phyloP scores from a whole-genome alignment of 2,329 filamentous ascomycete species.

The Colletotrichum noveboracense region DNA sequence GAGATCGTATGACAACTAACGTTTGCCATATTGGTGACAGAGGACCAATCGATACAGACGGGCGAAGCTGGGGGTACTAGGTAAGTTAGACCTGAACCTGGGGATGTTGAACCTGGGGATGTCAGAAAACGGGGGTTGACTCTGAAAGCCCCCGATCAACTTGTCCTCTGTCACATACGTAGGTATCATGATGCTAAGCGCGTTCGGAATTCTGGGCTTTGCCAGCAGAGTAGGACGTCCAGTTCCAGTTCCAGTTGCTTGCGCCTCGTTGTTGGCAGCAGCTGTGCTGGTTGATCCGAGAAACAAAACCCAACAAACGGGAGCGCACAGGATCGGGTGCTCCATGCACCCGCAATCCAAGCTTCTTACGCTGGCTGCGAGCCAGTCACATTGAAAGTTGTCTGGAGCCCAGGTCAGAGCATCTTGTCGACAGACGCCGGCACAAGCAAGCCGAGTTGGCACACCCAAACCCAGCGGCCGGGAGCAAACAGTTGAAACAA shows the following conservation, averaged over 20 bases:
- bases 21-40: not conserved
- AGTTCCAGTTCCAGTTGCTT: not conserved
- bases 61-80: not conserved
- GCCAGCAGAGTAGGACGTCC: not conserved
- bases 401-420: not conserved
- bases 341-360: not conserved
- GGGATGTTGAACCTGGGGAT: not conserved
- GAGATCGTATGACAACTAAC: not conserved
- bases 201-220: not conserved
- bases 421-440: not conserved
- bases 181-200: not conserved
- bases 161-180: not conserved
- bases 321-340: not conserved
- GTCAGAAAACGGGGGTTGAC: not conserved
- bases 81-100: not conserved
- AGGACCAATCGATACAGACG: not conserved
- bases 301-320: not conserved
- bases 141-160: not conserved
- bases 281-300: not conserved
- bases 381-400: not conserved
- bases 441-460: not conserved
- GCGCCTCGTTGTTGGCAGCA: not conserved
- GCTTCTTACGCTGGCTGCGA: not conserved
- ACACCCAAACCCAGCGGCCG: not conserved
- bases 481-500: slow-evolving; percentile 5